Percentiles rank a stretch among this genome's conserved stretches.
Evolutionary conservation across 2,329 filamentous ascomycete species (phyloP).

Genomic region (Trichophyton verrucosum): DNA sequence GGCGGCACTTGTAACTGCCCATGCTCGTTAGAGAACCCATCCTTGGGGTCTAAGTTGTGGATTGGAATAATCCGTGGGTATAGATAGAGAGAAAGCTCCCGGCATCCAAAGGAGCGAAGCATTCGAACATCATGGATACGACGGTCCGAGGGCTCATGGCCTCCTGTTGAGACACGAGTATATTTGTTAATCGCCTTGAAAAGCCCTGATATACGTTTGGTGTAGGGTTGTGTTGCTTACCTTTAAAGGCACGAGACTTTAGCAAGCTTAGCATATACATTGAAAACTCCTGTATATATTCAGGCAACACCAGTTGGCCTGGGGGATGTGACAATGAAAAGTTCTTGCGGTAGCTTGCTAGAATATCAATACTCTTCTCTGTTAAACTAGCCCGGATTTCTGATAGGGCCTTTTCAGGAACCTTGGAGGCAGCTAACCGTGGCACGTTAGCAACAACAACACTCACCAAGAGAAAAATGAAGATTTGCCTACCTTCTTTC

Average conservation of each 20-base stretch:
- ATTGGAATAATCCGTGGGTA: constrained; percentile 89
- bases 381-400: constrained; percentile 73
- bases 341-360: constrained; percentile 85
- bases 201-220: background rate
- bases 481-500: constrained; percentile 52
- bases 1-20: constrained; percentile 79
- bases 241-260: constrained; percentile 87
- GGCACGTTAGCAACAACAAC: constrained; percentile 1
- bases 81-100: constrained; percentile 79
- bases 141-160: constrained; percentile 79
- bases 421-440: constrained; percentile 58
- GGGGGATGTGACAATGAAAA: constrained; percentile 78
- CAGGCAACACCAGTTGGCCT: constrained; percentile 85
- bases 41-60: constrained; percentile 74
- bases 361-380: constrained; percentile 85
- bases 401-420: constrained; percentile 64
- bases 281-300: constrained; percentile 88
- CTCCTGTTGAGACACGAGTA: constrained; percentile 39
- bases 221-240: constrained; percentile 19
- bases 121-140: constrained; percentile 84
- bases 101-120: constrained; percentile 73
- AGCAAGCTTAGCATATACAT: constrained; percentile 90
- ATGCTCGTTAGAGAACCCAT: constrained; percentile 87
- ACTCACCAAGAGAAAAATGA: constrained; percentile 3
- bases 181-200: background rate